phyloP scores from a whole-genome alignment of 2,329 filamentous ascomycete species.

The Rhynchosporium graminicola region DNA sequence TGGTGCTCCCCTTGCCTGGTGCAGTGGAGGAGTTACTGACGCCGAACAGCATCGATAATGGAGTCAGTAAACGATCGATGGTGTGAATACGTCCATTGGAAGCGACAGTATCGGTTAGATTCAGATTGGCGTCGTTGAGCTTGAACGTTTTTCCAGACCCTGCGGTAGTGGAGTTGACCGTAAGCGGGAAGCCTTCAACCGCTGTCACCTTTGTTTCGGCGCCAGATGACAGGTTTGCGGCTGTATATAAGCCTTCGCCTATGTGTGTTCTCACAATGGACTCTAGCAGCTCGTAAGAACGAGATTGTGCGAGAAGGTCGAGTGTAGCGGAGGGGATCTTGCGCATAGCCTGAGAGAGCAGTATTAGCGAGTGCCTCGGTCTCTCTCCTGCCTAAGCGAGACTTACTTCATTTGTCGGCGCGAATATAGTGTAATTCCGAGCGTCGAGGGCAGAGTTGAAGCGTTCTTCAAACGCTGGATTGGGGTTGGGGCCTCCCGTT shows the following conservation, averaged over 20 bases:
- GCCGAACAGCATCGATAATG: neutral
- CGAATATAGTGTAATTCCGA: neutral
- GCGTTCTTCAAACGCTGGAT: slow-evolving; percentile 2
- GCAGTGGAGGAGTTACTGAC: neutral
- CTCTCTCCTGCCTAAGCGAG: too few species aligned
- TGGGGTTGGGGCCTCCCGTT: neutral
- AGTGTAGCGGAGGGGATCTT: neutral
- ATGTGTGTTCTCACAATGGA: neutral
- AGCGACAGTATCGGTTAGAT: neutral
- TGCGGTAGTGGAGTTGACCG: neutral
- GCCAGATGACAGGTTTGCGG: neutral
- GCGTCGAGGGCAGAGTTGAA: slow-evolving; percentile 1
- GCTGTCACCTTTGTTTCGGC: neutral
- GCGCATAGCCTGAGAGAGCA: neutral
- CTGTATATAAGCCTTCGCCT: neutral
- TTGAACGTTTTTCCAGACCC: neutral
- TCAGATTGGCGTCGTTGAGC: neutral
- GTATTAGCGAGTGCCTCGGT: neutral
- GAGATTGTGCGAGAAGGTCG: neutral
- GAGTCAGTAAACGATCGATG: neutral
- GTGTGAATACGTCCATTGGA: slow-evolving; percentile 1
- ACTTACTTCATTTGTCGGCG: neutral
- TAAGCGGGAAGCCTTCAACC: neutral
- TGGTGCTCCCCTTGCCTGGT: neutral
- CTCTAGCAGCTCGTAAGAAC: neutral